Evolutionary conservation across 1,284 basidiomycete genomes (phyloP), one percentile per base, ranked within the genome.

Genomic region (Irpex rosettiformis): DNA sequence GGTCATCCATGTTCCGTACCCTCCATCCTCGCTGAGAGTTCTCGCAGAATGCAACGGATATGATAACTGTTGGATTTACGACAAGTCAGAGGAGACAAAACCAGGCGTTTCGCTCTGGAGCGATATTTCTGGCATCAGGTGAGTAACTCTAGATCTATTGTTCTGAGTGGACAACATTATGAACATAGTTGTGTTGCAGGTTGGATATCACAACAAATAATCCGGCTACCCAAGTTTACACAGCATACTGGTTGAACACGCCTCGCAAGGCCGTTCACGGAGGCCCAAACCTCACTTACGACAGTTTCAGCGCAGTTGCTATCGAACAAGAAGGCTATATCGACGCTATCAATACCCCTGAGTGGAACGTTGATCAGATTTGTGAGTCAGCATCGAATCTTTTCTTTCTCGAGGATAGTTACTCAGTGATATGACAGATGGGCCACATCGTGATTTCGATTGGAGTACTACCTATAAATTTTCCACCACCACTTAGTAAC

Each of bases 281-380:
- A 4, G 81, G 81, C 0, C 78, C 78, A 1, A 64, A 65, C 6
- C 64, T 73, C 5, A 74, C 69, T 25, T 83, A 84, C 66, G 71
- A 73, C 3, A 72, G 69, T 25, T 77, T 74, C 67, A 73, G 76
- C 24, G 82, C 79, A 1, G 75, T 84, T 18, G 83, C 82, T 0
- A 78, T 85, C 57, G 83, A 85, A 65, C 81, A 81, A 65, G 74
- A 84, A 66, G 81, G 82, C 0, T 79, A 79, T 59, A 73, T 84
- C 33, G 82, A 77, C 62, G 82, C 79, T 4, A 81, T 84, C 58
- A 81, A 84, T 60, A 79, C 79, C 4, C 81, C 79, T 0, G 77
- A 81, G 61, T 84, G 79, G 79, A 68, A 72, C 8, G 70, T 81
- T 1, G 75, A 82, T 67, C 79, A 81, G 62, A 81, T 83, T 40